Conservation (phyloP, 495 filamentous ascomycete genomes). For the Amphirosellinia nigrospora region DNA sequence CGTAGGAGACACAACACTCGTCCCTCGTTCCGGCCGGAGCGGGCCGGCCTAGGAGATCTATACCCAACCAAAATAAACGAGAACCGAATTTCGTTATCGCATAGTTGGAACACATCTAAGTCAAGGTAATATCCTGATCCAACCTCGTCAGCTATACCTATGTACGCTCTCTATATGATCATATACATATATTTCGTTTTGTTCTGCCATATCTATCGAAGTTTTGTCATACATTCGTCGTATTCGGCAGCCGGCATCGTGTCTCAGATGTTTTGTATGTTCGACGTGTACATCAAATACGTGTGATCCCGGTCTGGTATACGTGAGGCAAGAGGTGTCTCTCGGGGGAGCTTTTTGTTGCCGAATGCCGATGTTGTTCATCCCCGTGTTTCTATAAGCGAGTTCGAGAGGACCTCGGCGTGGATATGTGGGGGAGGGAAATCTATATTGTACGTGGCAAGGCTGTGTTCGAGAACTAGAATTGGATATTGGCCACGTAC, state of each 20-base stretch:
- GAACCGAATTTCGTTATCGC: neutral
- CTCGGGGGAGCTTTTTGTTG: no score
- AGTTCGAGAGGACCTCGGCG: no score
- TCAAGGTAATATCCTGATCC: neutral
- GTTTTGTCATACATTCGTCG: neutral
- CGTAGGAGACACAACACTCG: neutral
- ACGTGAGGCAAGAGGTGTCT: no score
- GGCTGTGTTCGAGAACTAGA: no score
- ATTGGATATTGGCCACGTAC: no score
- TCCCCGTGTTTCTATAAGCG: no score
- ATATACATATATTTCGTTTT: neutral
- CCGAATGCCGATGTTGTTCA: neutral
- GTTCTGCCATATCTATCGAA: neutral
- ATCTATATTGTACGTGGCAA: no score
- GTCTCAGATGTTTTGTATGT: neutral
- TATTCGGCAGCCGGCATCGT: neutral
- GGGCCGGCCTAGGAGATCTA: neutral
- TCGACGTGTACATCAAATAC: neutral
- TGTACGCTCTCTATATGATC: neutral
- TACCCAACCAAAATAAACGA: neutral
- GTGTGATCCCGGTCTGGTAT: neutral
- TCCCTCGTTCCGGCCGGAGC: neutral
- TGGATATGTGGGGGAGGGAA: no score
- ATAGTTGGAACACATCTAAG: neutral
- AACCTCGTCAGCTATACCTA: neutral